Evolutionary conservation across 345 rosid species (phyloP), one percentile per base, ranked within the genome.

Genomic region (Populus ilicifolia): DNA sequence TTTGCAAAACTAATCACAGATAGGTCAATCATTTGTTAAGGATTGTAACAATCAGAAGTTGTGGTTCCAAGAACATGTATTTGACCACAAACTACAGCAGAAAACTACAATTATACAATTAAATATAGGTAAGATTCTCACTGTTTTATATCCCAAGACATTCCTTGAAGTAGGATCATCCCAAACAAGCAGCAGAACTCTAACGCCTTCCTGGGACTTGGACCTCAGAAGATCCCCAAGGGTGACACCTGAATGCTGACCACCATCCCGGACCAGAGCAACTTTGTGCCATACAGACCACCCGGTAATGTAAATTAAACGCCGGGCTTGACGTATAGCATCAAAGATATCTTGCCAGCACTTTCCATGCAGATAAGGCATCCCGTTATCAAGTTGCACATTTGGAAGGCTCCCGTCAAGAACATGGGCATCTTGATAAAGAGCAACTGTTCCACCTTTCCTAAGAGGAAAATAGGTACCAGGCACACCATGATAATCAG

Each of bases 231-330:
- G 87, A 65, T 95, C 96, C 78, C 99, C 99, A 66, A 95, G 87
- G 48, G 87, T 85, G 79, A 75, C 70, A 78, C 80, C 83, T 36
- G 89, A 83, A 9, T 84, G 90, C 66, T 79, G 80, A 75, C 78
- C 85, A 79, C 76, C 85, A 84, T 95, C 93, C 36, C 97, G 86
- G 72, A 84, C 82, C 74, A 95, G 86, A 72, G 78, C 87, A 84
- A 92, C 98, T 73, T 86, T 81, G 83, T 95, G 97, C 98, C 99
- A 95, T 21, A 95, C 96, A 1, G 98, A 93, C 99, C 99, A 95
- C 33, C 98, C 99, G 13, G 96, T 90, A 72, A 95, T 93, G 81
- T 95, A 95, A 82, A 95, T 84, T 83, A 93, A 86, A 36, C 90
- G 93, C 67, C 82, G 88, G 75, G 98, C 96, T 70, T 92, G 94